phyloP scores from a whole-genome alignment of 345 rosid genomes.

The Rhodamnia rubescens region DNA sequence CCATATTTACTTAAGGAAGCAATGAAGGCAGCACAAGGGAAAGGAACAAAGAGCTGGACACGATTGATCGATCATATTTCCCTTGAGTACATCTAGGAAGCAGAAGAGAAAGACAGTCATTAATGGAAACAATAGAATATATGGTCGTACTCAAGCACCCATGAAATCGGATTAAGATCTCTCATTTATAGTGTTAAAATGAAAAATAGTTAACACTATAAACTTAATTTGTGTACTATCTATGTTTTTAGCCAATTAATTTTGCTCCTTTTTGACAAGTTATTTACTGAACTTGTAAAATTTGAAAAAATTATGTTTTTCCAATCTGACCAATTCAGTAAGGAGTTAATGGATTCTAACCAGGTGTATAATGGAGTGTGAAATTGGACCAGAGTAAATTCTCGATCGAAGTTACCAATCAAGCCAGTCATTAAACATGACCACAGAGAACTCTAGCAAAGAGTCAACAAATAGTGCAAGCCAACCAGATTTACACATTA shows the following conservation, averaged over 20 bases:
- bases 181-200: background rate
- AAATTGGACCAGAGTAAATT: background rate
- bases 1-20: background rate
- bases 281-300: background rate
- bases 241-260: background rate
- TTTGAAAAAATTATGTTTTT: background rate
- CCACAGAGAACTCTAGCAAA: background rate
- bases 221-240: background rate
- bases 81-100: background rate
- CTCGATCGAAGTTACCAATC: background rate
- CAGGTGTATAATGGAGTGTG: background rate
- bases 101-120: background rate
- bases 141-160: background rate
- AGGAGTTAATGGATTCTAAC: background rate
- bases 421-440: background rate
- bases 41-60: background rate
- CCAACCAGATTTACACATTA: background rate
- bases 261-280: background rate
- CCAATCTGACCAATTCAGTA: background rate
- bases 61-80: background rate
- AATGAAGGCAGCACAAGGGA: background rate
- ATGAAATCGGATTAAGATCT: background rate
- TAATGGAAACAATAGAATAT: background rate
- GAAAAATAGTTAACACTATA: background rate
- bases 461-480: background rate